Conservation (phyloP, 768 basidiomycete genomes). For the Boletus coccyginus region DNA sequence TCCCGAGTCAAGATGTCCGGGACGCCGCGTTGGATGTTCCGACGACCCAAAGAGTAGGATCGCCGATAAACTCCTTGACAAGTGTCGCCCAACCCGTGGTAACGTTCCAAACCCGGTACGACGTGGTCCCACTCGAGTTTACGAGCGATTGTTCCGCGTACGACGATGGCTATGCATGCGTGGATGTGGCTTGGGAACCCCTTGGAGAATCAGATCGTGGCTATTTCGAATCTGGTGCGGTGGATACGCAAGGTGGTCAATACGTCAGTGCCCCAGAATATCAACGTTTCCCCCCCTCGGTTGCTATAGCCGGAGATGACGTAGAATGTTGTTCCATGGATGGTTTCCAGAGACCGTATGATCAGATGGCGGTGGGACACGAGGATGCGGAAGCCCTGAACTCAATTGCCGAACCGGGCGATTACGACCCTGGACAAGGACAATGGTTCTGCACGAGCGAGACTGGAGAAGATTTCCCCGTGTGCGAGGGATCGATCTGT, state of each 20-base stretch:
- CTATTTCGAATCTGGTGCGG: not conserved
- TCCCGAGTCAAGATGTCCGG: not conserved
- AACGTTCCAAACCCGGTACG: slow-evolving; percentile 10
- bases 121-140: slow-evolving; percentile 8
- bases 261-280: not conserved
- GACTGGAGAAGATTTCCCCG: not conserved
- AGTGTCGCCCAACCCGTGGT: slow-evolving; percentile 3
- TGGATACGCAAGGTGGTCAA: not conserved
- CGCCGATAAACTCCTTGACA: slow-evolving; percentile 2
- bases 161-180: slow-evolving; percentile 1
- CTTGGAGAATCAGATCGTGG: not conserved
- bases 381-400: not conserved
- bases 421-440: not conserved
- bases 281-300: not conserved
- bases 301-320: not conserved
- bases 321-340: not conserved
- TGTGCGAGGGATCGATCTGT: not conserved
- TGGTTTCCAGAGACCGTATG: not conserved
- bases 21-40: not conserved
- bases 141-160: slow-evolving; percentile 10
- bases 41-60: not conserved
- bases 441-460: not conserved
- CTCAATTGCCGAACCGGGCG: not conserved
- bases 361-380: slow-evolving; percentile 3
- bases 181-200: not conserved